A percentile compares a stretch with the other conserved stretches of the same genome.
These are phyloP conservation scores for Tolypocladium tundrense DNA, from an alignment of 2,329 filamentous ascomycete genomes.

Conservation along the genomic window DNA sequence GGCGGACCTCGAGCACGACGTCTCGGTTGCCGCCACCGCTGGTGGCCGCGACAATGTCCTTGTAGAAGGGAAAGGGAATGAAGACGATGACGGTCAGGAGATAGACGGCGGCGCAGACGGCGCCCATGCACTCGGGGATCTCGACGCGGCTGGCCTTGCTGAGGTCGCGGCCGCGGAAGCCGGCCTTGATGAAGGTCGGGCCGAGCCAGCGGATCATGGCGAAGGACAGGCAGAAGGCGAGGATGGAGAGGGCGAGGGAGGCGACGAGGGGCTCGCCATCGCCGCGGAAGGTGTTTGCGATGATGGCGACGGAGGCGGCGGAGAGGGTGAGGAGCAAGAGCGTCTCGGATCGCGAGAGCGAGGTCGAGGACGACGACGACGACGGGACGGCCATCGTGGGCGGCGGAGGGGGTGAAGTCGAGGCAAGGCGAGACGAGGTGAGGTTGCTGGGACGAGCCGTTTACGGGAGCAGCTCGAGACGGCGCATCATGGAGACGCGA, in stretches of 20 bases:
- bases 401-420: not conserved
- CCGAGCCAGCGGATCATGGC: slow-evolving; percentile 90
- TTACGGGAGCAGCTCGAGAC: not conserved
- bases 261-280: slow-evolving; percentile 85
- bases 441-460: not conserved
- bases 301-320: slow-evolving; percentile 59
- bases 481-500: not conserved
- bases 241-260: slow-evolving; percentile 73
- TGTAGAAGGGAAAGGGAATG: slow-evolving; percentile 95
- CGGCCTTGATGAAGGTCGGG: slow-evolving; percentile 75
- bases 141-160: slow-evolving; percentile 60
- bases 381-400: slow-evolving; percentile 16
- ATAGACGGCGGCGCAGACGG: slow-evolving; percentile 86
- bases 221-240: slow-evolving; percentile 75
- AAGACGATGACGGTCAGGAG: slow-evolving; percentile 82
- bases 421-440: not conserved
- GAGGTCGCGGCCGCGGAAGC: slow-evolving; percentile 83
- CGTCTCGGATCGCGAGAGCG: slow-evolving; percentile 43
- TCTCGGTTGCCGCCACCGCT: slow-evolving; percentile 89
- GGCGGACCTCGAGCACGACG: slow-evolving; percentile 61
- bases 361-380: slow-evolving; percentile 16
- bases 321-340: slow-evolving; percentile 51
- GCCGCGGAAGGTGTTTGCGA: slow-evolving; percentile 71
- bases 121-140: slow-evolving; percentile 94
- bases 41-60: slow-evolving; percentile 91